Base-by-base conservation (phyloP, 148 eudicot species). In the Suaeda aralocaspica region DNA sequence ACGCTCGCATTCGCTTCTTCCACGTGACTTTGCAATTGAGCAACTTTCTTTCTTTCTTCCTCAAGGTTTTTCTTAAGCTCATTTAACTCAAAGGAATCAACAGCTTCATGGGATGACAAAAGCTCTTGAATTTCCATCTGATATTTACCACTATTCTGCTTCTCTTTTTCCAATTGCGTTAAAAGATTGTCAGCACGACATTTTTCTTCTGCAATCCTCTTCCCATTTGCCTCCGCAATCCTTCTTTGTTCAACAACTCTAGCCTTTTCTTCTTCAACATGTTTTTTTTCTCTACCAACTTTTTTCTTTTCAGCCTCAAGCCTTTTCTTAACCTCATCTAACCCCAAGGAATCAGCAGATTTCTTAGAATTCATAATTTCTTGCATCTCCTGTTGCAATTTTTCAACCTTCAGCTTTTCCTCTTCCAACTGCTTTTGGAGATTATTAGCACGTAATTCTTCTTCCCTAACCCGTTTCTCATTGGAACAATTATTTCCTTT, bases 291-390 rank as follows among this genome's bases (percentile, higher is more conserved):
- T 51, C 29, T 55, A 50, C 64, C 30, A 67, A 19, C 72, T 60
- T 77, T 78, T 63, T 70, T 63, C 75, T 76, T 84, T 71, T 82
- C 84, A 46, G 42, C 65, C 66, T 67, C 84, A 64, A 78, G 77
- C 26, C 58, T 75, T 62, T 41, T 70, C 41, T 63, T 22, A 56
- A 74, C 67, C 70, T 71, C 79, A 42, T 78, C 76, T 62, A 77
- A 33, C 67, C 66, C 76, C 16, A 36, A 74, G 44, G 62, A 52
- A 50, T 58, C 49, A 41, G 24, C 48, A 51, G 77, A 73, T 25
- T 45, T 65, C 7, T 63, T 65, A 57, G 12, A 57, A 16, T 55
- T 45, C 55, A 53, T 41, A 5, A 64, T 34, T 12, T 72, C 69
- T n/a, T 55, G 44, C 76, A 64, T 41, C 26, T 72, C 64, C 31